These are phyloP conservation scores for Triticum timopheevii DNA, from an alignment of 176 grass and related monocot genomes.

Conservation along the genomic window DNA sequence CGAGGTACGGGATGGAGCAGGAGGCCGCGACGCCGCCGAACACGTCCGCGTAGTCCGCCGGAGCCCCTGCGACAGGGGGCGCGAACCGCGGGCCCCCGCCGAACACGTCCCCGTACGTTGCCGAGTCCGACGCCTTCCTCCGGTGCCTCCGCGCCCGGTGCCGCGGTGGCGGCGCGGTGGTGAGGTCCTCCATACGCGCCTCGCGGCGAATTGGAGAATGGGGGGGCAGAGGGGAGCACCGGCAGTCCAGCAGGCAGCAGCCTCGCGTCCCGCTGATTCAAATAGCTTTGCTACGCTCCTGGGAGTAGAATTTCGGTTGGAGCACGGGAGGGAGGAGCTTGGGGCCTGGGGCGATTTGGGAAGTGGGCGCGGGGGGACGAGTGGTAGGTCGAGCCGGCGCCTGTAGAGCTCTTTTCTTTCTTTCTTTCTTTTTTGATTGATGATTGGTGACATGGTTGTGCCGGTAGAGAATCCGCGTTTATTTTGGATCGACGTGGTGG, in stretches of 20 bases:
- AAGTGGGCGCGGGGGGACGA: constrained; percentile 28
- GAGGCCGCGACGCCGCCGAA: constrained; percentile 72
- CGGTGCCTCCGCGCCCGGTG: constrained; percentile 41
- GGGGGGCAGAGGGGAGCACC: not conserved
- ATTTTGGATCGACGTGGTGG: constrained; percentile 10
- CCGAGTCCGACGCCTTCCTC: constrained; percentile 45
- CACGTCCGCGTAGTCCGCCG: constrained; percentile 73
- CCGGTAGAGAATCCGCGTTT: not conserved
- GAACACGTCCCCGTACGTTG: constrained; percentile 65
- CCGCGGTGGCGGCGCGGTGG: constrained; percentile 19
- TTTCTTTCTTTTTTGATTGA: too few species aligned
- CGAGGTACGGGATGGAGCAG: constrained; percentile 89
- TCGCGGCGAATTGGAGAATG: not conserved
- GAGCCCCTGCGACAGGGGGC: constrained; percentile 26
- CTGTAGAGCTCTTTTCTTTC: too few species aligned
- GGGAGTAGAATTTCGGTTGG: not conserved
- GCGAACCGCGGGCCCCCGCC: constrained; percentile 62
- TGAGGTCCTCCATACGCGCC: constrained; percentile 54
- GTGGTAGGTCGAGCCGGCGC: constrained; percentile 32
- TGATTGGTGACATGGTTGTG: not conserved
- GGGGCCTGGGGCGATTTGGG: not conserved
- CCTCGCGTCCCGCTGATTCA: constrained; percentile 8
- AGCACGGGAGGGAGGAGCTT: not conserved
- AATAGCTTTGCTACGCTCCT: constrained; percentile 15
- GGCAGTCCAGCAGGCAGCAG: not conserved